Conservation (phyloP, 2,329 filamentous ascomycete genomes). For the Fusarium sp. region DNA sequence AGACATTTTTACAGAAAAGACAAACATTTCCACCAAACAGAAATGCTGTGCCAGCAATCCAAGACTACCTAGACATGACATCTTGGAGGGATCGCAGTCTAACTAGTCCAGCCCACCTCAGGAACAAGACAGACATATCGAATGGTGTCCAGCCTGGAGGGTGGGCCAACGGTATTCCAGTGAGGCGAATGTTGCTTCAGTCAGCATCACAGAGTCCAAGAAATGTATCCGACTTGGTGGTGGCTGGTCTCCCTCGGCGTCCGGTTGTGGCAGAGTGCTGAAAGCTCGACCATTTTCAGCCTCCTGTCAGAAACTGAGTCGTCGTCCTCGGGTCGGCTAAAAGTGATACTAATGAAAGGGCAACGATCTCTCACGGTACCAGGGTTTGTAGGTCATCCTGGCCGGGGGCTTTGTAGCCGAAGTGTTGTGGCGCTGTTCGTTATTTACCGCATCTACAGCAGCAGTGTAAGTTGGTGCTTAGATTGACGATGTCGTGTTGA, state of each 20-base stretch:
- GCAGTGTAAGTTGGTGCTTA: neutral
- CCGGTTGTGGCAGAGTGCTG: neutral
- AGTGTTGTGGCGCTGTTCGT: constrained; percentile 32
- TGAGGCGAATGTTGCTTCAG: neutral
- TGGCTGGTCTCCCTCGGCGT: constrained; percentile 20
- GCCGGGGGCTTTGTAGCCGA: constrained; percentile 17
- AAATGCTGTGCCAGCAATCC: neutral
- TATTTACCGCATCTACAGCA: constrained; percentile 6
- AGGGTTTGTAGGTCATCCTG: neutral
- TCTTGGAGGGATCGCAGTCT: neutral
- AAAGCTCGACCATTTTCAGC: neutral
- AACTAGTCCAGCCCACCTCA: neutral
- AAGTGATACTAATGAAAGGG: constrained; percentile 8
- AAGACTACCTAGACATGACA: neutral
- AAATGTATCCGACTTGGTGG: constrained; percentile 21
- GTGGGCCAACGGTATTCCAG: neutral
- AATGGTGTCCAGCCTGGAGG: neutral
- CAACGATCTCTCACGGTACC: constrained; percentile 9
- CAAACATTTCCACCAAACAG: neutral
- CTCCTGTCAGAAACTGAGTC: neutral
- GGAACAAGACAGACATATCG: constrained; percentile 8
- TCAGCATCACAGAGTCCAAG: constrained; percentile 11
- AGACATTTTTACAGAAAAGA: constrained; percentile 1
- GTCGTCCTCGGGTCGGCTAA: constrained; percentile 23
- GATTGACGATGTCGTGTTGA: constrained; percentile 2